Base-by-base conservation (phyloP, 805 yeast species). In the Wickerhamiella alocasiicola region DNA sequence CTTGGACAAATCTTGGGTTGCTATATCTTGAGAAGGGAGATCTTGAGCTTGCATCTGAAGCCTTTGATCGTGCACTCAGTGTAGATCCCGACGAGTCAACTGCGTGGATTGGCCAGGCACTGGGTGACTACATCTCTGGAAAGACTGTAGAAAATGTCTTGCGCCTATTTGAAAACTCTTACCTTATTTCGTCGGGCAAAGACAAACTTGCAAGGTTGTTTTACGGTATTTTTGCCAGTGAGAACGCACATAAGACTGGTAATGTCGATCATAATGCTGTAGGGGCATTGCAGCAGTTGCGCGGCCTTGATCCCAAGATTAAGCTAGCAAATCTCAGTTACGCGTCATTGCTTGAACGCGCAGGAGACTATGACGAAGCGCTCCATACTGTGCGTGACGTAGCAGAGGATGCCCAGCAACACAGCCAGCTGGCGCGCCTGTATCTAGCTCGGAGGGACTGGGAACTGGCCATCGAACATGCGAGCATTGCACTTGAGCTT, bases 31-130 rank as follows among this genome's bases (percentile, higher is more conserved):
- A 71, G 23, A 66, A 70, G 42, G 76, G 76, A 2, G 97, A 88
- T 55, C 49, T 65, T 6, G 78, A 70, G 26, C 68, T 91, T 30
- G 91, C 97, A 0, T 67, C 68, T 32, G 77, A 78, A 45, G 76
- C 93, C 0, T 75, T 81, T 44, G 62, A 67, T 29, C 71, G 83
- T 46, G 79, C 91, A 0, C 88, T 81, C 50, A 75, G 94, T 16
- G 63, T 83, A 9, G 78, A 87, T 2, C 96, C 98, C 2, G 80
- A 76, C 40, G 70, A 68, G 39, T 66, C 81, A 0, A 65, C 65
- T 5, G 72, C 95, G 0, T 91, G 97, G 97, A 56, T 81, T 24
- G 95, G 95, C 1, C 76, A 78, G 52, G 96, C 95, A 0, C 54
- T 88, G 26, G 57, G 76, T 1, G 56, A 58, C 16, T 33, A 44